Conservation (phyloP, 2,329 filamentous ascomycete species). For the Torrubiella hemipterigena region DNA sequence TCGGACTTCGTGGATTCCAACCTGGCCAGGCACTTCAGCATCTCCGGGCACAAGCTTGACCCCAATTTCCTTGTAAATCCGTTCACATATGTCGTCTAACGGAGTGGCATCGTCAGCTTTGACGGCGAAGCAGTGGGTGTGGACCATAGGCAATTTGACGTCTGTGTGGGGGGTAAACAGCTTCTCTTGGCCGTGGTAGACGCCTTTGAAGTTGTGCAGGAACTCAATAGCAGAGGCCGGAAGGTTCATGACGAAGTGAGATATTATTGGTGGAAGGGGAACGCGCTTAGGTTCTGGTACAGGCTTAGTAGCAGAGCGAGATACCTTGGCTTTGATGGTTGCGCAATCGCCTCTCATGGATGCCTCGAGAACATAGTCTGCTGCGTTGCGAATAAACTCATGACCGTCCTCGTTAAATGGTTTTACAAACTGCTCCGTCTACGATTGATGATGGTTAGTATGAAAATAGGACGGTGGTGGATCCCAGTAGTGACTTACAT, state of each 20-base stretch:
- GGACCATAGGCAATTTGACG: constrained; percentile 63
- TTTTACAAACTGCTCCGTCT: constrained; percentile 57
- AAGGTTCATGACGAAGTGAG: constrained; percentile 98
- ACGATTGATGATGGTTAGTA: too few species aligned
- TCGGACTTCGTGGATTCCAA: constrained; percentile 58
- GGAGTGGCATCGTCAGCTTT: constrained; percentile 66
- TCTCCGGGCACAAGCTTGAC: constrained; percentile 29
- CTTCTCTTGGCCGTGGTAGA: constrained; percentile 61
- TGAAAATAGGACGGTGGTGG: too few species aligned
- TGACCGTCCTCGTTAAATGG: constrained; percentile 75
- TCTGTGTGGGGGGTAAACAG: constrained; percentile 51
- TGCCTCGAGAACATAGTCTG: constrained; percentile 44
- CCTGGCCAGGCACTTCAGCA: constrained; percentile 32
- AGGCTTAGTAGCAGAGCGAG: constrained; percentile 23
- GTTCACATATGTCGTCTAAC: constrained; percentile 34
- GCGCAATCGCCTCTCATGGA: constrained; percentile 39
- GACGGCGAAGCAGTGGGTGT: constrained; percentile 88
- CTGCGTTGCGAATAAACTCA: constrained; percentile 63
- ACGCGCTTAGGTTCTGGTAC: constrained; percentile 26
- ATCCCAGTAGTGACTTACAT: constrained; percentile 37
- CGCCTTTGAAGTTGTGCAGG: constrained; percentile 51
- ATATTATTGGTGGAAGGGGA: constrained; percentile 60
- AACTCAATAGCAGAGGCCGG: constrained; percentile 84
- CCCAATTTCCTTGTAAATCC: constrained; percentile 27
- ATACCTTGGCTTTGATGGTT: constrained; percentile 29